phyloP scores from a whole-genome alignment of 768 basidiomycete species.

The Hypsizygus marmoreus region DNA sequence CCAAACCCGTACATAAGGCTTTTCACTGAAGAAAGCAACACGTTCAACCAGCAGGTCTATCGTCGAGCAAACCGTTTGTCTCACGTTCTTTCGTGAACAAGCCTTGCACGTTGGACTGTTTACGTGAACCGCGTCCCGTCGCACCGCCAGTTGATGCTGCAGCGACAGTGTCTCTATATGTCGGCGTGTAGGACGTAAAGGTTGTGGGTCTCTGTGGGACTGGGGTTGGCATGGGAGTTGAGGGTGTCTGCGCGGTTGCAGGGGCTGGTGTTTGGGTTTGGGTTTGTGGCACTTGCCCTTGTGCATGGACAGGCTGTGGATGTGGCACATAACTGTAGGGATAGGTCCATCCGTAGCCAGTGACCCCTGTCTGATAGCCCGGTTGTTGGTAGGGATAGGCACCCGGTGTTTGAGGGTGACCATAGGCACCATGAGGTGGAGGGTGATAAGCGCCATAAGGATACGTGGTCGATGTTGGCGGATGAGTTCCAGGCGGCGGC shows the following conservation, averaged over 20 bases:
- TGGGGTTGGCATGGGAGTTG: conserved; percentile 26
- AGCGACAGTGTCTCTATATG: conserved; percentile 52
- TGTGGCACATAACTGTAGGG: conserved; percentile 55
- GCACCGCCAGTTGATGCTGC: conserved; percentile 40
- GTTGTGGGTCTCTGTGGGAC: conserved; percentile 42
- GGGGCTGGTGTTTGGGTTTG: conserved; percentile 30
- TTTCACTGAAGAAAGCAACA: conserved; percentile 52
- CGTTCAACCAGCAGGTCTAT: conserved; percentile 9
- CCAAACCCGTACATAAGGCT: conserved; percentile 94
- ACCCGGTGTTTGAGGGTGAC: conserved; percentile 43
- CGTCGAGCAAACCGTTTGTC: conserved; percentile 25
- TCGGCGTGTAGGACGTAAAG: conserved; percentile 60
- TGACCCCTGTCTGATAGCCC: conserved; percentile 63
- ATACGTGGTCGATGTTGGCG: conserved; percentile 56
- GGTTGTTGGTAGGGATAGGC: conserved; percentile 52
- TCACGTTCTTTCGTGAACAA: conserved; percentile 80
- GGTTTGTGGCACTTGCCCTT: conserved; percentile 28
- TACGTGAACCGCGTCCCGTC: conserved; percentile 53
- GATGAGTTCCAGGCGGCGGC: conserved; percentile 20
- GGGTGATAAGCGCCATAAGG: conserved; percentile 65
- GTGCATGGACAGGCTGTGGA: conserved; percentile 14
- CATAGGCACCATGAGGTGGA: conserved; percentile 46
- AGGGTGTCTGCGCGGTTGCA: conserved; percentile 28
- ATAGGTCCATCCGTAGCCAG: conserved; percentile 76
- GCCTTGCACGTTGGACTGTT: conserved; percentile 71